Evolutionary conservation across 2,329 filamentous ascomycete genomes (phyloP), one percentile per base, ranked within the genome.

Genomic region (Sporothrix brunneoviolacea): DNA sequence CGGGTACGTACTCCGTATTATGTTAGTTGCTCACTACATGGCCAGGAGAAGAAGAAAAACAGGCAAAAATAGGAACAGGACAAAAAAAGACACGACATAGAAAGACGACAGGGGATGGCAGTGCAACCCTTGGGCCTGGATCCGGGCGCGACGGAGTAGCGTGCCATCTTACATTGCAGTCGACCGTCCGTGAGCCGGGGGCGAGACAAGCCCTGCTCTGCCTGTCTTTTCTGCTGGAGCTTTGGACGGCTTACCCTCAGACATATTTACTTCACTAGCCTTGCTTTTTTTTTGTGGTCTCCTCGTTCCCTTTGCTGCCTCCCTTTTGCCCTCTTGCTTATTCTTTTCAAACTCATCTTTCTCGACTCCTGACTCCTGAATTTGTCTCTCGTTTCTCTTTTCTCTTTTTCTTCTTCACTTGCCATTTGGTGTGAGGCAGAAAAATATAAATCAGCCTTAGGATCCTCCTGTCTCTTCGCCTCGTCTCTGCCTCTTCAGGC

Each of bases 161-260:
- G 15, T 35, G 38, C 27, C 46, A 40, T 48, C 19, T 35, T 18
- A 45, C 45, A 5, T 27, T 43, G 30, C 15, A 7, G n/a, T 28
- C 24, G 24, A 30, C 32, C 22, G 48, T 44, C 40, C 33, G 48
- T 44, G 48, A 43, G 39, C 47, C 47, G 32, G 32, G 47, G 30
- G 32, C n/a, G n/a, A n/a, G n/a, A n/a, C 38, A 12, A 12, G 16
- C n/a, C 32, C 39, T 28, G 21, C 16, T 40, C 21, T 37, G 15
- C 33, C 13, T 22, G 8, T n/a, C 22, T 40, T 13, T 41, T 9
- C 21, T 21, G 35, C n/a, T 24, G 24, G 21, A n/a, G 4, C 33
- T 27, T 30, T 13, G 32, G n/a, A n/a, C n/a, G n/a, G n/a, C n/a
- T n/a, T n/a, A n/a, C n/a, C n/a, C 43, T 35, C 45, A 30, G 18